Evolutionary conservation across 495 filamentous ascomycete species (phyloP).

Genomic region (Aspergillus incahuasiensis): DNA sequence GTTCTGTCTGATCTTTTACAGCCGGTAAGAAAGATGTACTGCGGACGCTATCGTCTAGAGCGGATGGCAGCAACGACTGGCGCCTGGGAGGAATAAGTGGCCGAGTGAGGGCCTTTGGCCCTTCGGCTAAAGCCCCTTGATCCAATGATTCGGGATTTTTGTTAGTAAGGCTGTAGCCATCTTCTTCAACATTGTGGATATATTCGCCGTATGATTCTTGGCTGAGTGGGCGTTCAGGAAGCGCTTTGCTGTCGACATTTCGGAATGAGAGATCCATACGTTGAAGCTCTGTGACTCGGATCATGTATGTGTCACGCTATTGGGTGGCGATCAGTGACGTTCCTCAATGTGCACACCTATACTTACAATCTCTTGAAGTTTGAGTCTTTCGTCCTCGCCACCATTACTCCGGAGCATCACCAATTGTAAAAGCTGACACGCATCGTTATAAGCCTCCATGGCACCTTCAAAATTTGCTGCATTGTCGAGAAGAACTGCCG

Average conservation of each 20-base stretch:
- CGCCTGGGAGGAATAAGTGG: slow-evolving; percentile 34
- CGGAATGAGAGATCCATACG: slow-evolving; percentile 58
- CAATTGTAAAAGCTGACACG: slow-evolving; percentile 74
- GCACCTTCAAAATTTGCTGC: slow-evolving; percentile 91
- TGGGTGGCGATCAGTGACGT: slow-evolving; percentile 15
- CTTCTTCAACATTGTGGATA: slow-evolving; percentile 42
- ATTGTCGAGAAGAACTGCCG: slow-evolving; percentile 90
- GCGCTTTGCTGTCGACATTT: slow-evolving; percentile 57
- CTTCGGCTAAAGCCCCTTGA: slow-evolving; percentile 21
- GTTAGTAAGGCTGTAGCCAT: slow-evolving; percentile 32
- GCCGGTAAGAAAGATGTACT: slow-evolving; percentile 10
- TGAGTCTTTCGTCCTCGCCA: slow-evolving; percentile 74
- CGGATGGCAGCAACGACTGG: slow-evolving; percentile 37
- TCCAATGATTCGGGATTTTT: slow-evolving; percentile 10
- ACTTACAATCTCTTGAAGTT: slow-evolving; percentile 87
- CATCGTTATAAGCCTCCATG: slow-evolving; percentile 85
- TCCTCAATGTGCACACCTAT: background rate
- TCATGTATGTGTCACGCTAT: slow-evolving; percentile 83
- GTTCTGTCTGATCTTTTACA: background rate
- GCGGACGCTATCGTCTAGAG: slow-evolving; percentile 22
- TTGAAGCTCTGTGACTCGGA: slow-evolving; percentile 78
- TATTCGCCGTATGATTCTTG: slow-evolving; percentile 56
- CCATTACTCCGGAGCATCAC: slow-evolving; percentile 80
- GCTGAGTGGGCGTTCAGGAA: slow-evolving; percentile 74
- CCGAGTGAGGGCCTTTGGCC: slow-evolving; percentile 17